These are phyloP conservation scores for Suillus fuscotomentosus DNA, from an alignment of 768 basidiomycete species.

Conservation along the genomic window DNA sequence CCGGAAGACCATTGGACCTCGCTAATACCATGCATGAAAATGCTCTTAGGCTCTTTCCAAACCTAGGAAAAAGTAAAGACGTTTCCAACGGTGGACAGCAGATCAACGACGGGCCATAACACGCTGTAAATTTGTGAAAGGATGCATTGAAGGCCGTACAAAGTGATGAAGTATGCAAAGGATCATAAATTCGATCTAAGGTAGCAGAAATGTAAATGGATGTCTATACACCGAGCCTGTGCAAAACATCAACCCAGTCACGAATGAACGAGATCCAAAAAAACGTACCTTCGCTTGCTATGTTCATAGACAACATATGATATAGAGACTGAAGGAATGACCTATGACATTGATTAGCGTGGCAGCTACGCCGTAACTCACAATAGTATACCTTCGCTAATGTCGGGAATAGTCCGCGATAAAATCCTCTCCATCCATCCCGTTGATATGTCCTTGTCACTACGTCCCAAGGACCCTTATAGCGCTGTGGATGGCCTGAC, in stretches of 20 bases:
- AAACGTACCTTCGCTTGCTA: conserved; percentile 69
- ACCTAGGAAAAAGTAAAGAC: conserved; percentile 14
- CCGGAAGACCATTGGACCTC: conserved; percentile 37
- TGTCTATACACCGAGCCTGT: conserved; percentile 61
- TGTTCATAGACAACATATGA: conserved; percentile 94
- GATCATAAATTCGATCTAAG: conserved; percentile 13
- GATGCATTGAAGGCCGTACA: conserved; percentile 27
- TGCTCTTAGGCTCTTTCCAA: conserved; percentile 50
- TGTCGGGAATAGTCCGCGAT: conserved; percentile 88
- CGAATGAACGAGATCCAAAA: conserved; percentile 5
- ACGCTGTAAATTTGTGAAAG: conserved; percentile 11
- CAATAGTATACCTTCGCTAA: conserved; percentile 72
- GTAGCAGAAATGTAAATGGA: conserved; percentile 9
- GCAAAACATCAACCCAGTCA: conserved; percentile 2
- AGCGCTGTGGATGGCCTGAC: conserved; percentile 88
- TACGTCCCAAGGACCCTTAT: conserved; percentile 88
- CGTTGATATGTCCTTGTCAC: conserved; percentile 71
- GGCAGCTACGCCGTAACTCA: background rate
- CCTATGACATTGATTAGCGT: conserved; percentile 42
- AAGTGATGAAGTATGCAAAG: conserved; percentile 20
- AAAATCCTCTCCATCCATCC: conserved; percentile 94
- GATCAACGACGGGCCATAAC: conserved; percentile 8
- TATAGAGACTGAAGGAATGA: conserved; percentile 95
- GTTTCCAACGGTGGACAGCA: background rate
- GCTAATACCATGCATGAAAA: conserved; percentile 47